Percentiles rank a stretch among this genome's conserved stretches.
Conservation (phyloP, 805 yeast species). For the Candida tammaniensis region DNA sequence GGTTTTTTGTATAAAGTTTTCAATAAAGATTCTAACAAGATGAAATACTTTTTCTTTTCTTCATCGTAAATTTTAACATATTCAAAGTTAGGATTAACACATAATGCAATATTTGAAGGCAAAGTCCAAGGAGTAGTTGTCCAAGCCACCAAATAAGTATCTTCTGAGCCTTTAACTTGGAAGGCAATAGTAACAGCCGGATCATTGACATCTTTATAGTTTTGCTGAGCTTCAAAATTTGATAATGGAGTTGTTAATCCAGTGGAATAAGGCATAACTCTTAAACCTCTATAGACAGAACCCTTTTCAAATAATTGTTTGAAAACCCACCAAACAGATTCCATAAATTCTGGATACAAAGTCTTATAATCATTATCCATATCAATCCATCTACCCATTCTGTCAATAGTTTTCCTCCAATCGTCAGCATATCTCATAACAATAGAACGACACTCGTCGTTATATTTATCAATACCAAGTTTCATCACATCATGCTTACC, state of each 20-base stretch:
- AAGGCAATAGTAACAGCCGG: slow-evolving; percentile 95
- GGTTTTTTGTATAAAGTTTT: slow-evolving; percentile 93
- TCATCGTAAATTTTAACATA: slow-evolving; percentile 92
- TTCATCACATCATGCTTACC: slow-evolving; percentile 93
- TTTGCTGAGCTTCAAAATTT: slow-evolving; percentile 97
- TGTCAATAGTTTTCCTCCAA: slow-evolving; percentile 90
- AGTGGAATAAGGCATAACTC: slow-evolving; percentile 99
- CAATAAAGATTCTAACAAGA: slow-evolving; percentile 78
- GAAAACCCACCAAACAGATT: slow-evolving; percentile 99
- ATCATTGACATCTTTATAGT: slow-evolving; percentile 94
- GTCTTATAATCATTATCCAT: slow-evolving; percentile 98
- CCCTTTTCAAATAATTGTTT: slow-evolving; percentile 80
- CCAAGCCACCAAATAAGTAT: slow-evolving; percentile 91
- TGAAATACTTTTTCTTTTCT: slow-evolving; percentile 75
- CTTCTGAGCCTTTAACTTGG: slow-evolving; percentile 74
- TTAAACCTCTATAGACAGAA: slow-evolving; percentile 88
- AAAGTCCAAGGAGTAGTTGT: slow-evolving; percentile 99
- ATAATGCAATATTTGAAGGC: slow-evolving; percentile 89
- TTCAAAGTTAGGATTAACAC: slow-evolving; percentile 88
- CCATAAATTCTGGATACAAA: slow-evolving; percentile 94
- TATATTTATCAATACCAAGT: slow-evolving; percentile 92
- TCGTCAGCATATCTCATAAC: slow-evolving; percentile 96
- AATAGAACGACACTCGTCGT: slow-evolving; percentile 91
- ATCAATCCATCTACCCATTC: slow-evolving; percentile 99
- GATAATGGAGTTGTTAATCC: slow-evolving; percentile 96